These are phyloP conservation scores for Zoysia japonica DNA, from an alignment of 176 grass and related monocot genomes.

Conservation along the genomic window DNA sequence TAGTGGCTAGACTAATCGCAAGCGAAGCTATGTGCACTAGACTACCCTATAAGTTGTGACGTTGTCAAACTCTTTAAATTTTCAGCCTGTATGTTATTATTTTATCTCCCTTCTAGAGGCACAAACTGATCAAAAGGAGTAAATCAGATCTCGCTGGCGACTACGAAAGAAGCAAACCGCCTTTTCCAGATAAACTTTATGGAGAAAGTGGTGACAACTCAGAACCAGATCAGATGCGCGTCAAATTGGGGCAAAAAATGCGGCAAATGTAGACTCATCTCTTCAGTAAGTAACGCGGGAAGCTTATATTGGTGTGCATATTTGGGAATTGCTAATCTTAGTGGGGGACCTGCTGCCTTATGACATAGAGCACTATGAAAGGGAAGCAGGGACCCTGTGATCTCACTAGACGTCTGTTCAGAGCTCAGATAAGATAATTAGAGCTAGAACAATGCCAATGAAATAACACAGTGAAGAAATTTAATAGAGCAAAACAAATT, in stretches of 20 bases:
- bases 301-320: background rate
- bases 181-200: slow-evolving; percentile 35
- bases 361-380: slow-evolving; percentile 29
- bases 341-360: slow-evolving; percentile 17
- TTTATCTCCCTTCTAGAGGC: slow-evolving; percentile 26
- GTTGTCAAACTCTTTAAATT: slow-evolving; percentile 32
- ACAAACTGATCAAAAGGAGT: slow-evolving; percentile 31
- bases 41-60: background rate
- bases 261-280: slow-evolving; percentile 29
- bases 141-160: slow-evolving; percentile 24
- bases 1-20: too few relatives aligned
- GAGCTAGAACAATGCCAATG: slow-evolving; percentile 25
- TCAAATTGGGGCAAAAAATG: slow-evolving; percentile 27
- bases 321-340: slow-evolving; percentile 32
- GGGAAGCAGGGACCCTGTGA: slow-evolving; percentile 31
- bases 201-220: slow-evolving; percentile 35
- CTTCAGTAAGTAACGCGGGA: slow-evolving; percentile 3
- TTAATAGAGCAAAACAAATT: background rate
- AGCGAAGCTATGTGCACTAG: too few relatives aligned
- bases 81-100: slow-evolving; percentile 1
- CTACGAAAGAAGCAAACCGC: slow-evolving; percentile 1
- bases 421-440: slow-evolving; percentile 24
- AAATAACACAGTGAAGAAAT: background rate
- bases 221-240: slow-evolving; percentile 52
- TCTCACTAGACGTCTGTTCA: slow-evolving; percentile 26